Percentiles rank a stretch among this genome's conserved stretches.
Evolutionary conservation across 2,329 filamentous ascomycete genomes (phyloP).

Genomic region (Mariannaea sp.): DNA sequence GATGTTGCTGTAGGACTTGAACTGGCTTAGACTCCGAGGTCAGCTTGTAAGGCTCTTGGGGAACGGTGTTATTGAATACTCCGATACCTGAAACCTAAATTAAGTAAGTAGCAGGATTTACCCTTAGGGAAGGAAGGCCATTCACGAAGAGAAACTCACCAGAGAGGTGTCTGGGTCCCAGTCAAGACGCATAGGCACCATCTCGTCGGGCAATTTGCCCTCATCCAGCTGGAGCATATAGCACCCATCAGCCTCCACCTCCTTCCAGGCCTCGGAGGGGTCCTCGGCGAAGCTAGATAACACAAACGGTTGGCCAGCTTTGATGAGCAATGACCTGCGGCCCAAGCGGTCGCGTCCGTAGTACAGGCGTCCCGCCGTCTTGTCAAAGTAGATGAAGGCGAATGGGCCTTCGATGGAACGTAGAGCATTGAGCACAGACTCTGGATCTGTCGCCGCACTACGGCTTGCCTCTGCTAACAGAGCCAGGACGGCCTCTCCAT

Average conservation of each 20-base stretch:
- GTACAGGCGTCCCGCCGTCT: conserved; percentile 64
- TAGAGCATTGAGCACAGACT: conserved; percentile 55
- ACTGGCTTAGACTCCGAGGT: conserved; percentile 54
- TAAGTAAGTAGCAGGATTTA: conserved; percentile 49
- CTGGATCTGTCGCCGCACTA: conserved; percentile 26
- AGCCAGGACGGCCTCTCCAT: conserved; percentile 72
- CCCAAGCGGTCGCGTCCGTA: conserved; percentile 89
- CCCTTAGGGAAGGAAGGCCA: conserved; percentile 19
- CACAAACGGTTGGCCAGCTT: conserved; percentile 54
- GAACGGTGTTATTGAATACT: conserved; percentile 54
- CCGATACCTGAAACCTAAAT: conserved; percentile 60
- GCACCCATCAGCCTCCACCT: conserved; percentile 85
- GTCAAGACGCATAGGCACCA: conserved; percentile 34
- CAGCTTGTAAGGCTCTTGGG: conserved; percentile 38
- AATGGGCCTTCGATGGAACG: conserved; percentile 78
- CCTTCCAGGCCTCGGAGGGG: conserved; percentile 63
- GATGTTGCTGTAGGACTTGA: conserved; percentile 54
- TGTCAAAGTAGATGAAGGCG: conserved; percentile 85
- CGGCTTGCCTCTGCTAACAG: conserved; percentile 55
- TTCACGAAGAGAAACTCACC: conserved; percentile 48
- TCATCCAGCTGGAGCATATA: conserved; percentile 66
- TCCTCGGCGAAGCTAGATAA: conserved; percentile 74
- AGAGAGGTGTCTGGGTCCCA: conserved; percentile 46
- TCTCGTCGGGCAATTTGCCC: not conserved
- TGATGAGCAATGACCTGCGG: conserved; percentile 76